These are phyloP conservation scores for Chaetomium cochliodes DNA, from an alignment of 495 filamentous ascomycete genomes.

Conservation along the genomic window DNA sequence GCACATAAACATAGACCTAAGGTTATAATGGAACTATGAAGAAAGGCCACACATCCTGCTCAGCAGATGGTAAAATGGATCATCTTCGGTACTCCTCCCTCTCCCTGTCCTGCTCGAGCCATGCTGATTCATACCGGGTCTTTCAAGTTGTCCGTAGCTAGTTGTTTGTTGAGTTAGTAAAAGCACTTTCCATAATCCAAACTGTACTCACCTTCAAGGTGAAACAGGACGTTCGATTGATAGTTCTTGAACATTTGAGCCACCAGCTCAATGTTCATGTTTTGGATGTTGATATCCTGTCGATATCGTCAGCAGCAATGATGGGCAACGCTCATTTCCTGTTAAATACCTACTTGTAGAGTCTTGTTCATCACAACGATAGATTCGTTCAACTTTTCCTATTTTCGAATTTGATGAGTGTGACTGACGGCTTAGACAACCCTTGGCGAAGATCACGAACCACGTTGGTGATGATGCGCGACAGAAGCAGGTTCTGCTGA, in stretches of 20 bases:
- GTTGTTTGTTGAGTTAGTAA: background rate
- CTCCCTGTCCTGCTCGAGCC: no score
- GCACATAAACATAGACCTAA: no score
- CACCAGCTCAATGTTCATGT: conserved; percentile 97
- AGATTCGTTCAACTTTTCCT: conserved; percentile 98
- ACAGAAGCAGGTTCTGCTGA: conserved; percentile 89
- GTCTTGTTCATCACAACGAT: conserved; percentile 88
- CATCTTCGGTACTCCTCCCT: no score
- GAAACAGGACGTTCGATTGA: conserved; percentile 94
- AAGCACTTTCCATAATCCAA: background rate
- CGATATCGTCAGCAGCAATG: conserved; percentile 1
- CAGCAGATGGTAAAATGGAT: no score
- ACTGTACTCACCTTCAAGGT: conserved; percentile 75
- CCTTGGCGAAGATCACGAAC: conserved; percentile 48
- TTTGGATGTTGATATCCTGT: conserved; percentile 95
- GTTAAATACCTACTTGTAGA: conserved; percentile 62
- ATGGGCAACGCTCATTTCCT: background rate
- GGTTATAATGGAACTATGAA: no score
- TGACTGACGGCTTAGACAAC: background rate
- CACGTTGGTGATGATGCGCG: conserved; percentile 95
- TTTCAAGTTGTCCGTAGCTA: conserved; percentile 82
- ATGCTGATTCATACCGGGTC: conserved; percentile 53
- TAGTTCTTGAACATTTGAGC: conserved; percentile 99
- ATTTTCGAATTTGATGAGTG: background rate
- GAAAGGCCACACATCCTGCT: no score